Conservation (phyloP, 2,329 filamentous ascomycete species). For the Dactylellina haptotyla region DNA sequence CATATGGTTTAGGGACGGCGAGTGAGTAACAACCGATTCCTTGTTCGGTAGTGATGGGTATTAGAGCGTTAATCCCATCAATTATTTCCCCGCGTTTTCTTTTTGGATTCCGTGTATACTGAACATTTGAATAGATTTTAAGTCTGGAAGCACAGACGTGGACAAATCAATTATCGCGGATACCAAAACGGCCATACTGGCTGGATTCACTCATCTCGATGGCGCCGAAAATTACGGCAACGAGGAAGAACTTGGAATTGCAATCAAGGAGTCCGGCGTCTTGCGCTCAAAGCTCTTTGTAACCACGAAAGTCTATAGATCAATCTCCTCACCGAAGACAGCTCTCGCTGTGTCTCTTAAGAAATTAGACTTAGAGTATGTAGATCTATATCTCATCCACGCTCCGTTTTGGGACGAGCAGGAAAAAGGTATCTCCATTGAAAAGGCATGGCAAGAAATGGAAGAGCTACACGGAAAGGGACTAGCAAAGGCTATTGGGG, state of each 20-base stretch:
- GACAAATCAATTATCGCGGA: constrained; percentile 62
- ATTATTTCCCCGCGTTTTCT: background rate
- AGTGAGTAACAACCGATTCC: constrained; percentile 9
- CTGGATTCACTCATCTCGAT: constrained; percentile 79
- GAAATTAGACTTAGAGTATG: constrained; percentile 75
- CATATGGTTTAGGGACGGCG: constrained; percentile 47
- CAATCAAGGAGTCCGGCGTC: constrained; percentile 74
- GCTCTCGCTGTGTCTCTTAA: constrained; percentile 71
- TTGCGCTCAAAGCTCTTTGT: constrained; percentile 76
- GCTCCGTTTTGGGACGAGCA: constrained; percentile 62
- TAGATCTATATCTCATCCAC: constrained; percentile 74
- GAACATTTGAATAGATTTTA: constrained; percentile 58
- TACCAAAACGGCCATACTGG: constrained; percentile 71
- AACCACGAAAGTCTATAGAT: constrained; percentile 68
- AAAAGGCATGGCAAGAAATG: constrained; percentile 75
- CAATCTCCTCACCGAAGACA: constrained; percentile 60
- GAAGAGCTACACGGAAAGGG: constrained; percentile 70
- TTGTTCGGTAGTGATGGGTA: too few species aligned
- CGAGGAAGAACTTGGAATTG: constrained; percentile 75
- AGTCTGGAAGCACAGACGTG: constrained; percentile 63
- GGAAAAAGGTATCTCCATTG: constrained; percentile 55
- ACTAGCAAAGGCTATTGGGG: constrained; percentile 75
- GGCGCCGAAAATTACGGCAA: constrained; percentile 76
- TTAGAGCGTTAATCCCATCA: too few species aligned
- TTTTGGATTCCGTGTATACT: background rate